These are phyloP conservation scores for Sporothrix brunneoviolacea DNA, from an alignment of 2,329 filamentous ascomycete genomes.

Conservation along the genomic window DNA sequence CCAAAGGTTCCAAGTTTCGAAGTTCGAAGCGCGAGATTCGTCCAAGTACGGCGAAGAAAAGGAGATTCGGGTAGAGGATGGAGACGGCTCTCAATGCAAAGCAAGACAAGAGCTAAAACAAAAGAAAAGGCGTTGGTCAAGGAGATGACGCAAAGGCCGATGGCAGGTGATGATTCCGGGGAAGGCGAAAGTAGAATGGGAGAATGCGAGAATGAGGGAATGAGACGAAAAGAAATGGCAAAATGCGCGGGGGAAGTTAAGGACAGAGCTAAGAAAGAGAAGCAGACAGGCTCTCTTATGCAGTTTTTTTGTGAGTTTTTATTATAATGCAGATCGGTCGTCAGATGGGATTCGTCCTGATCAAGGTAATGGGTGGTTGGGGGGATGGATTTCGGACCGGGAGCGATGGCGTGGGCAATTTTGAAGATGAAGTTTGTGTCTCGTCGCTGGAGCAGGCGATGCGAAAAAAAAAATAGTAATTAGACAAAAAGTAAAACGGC, in stretches of 20 bases:
- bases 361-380: not conserved
- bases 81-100: no score
- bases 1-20: no score
- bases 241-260: no score
- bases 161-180: no score
- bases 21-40: no score
- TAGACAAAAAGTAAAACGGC: not conserved
- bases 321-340: not conserved
- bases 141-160: not conserved
- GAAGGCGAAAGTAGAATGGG: not conserved
- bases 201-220: not conserved
- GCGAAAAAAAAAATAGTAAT: conserved; percentile 7
- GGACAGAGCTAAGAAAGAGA: no score
- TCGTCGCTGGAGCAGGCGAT: no score
- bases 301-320: not conserved
- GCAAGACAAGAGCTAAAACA: not conserved
- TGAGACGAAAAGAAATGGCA: no score
- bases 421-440: no score
- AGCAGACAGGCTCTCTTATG: not conserved
- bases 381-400: not conserved
- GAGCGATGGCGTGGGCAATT: no score
- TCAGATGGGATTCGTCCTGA: not conserved
- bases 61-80: no score
- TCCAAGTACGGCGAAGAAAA: no score
- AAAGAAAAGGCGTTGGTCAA: not conserved